Percentiles rank a stretch among this genome's conserved stretches.
Conservation (phyloP, 2,329 filamentous ascomycete genomes). For the Aspergillus felis region DNA sequence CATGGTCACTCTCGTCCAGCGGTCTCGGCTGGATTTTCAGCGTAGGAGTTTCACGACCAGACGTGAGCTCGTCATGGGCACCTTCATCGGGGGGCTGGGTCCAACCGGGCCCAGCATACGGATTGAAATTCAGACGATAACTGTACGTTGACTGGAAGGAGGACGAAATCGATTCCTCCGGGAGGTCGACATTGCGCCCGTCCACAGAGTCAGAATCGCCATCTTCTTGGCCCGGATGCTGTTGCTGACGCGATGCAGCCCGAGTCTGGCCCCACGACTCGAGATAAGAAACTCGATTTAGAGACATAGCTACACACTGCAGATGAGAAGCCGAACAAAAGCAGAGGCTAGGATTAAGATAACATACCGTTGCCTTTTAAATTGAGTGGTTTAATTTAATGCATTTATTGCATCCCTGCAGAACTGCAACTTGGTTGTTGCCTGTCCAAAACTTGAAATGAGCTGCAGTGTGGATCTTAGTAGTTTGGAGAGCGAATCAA, state of each 20-base stretch:
- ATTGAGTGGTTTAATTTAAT: background rate
- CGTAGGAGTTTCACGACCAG: constrained; percentile 18
- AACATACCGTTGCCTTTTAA: background rate
- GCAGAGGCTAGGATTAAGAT: background rate
- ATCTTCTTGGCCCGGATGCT: constrained; percentile 15
- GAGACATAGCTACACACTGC: constrained; percentile 32
- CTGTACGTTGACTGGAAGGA: constrained; percentile 34
- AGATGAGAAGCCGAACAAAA: background rate
- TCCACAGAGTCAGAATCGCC: constrained; percentile 25
- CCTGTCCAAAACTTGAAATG: too few relatives aligned
- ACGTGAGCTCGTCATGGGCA: constrained; percentile 23
- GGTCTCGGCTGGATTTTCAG: constrained; percentile 18
- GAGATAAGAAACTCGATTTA: constrained; percentile 41
- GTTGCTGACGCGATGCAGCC: constrained; percentile 23
- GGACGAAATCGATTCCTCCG: constrained; percentile 27
- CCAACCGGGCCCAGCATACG: constrained; percentile 38
- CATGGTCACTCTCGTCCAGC: constrained; percentile 11
- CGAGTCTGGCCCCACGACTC: constrained; percentile 41
- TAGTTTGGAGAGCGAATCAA: background rate
- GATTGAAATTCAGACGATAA: constrained; percentile 41
- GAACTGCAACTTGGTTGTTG: too few relatives aligned
- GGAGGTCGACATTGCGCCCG: constrained; percentile 25
- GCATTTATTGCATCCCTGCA: too few relatives aligned
- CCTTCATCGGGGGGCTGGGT: constrained; percentile 28
- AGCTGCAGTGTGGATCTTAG: background rate